phyloP scores from a whole-genome alignment of 2,329 filamentous ascomycete species.

The Beauveria australis region DNA sequence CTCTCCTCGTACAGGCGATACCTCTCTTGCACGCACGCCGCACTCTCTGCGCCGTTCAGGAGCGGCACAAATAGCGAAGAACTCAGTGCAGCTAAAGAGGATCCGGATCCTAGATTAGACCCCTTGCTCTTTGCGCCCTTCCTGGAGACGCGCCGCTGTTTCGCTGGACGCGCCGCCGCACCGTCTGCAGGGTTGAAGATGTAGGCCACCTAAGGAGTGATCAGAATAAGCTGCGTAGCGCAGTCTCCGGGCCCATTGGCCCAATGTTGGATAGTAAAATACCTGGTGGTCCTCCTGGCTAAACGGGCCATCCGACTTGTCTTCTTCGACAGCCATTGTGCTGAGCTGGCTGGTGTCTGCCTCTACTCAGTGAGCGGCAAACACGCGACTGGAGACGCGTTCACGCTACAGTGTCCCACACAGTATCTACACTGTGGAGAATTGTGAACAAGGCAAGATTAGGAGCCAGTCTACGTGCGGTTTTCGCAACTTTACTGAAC shows the following conservation, averaged over 20 bases:
- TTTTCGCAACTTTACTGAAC: too few species aligned
- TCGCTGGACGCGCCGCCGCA: conserved; percentile 37
- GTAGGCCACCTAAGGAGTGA: conserved; percentile 45
- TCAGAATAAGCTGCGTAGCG: conserved; percentile 14
- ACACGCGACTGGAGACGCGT: conserved; percentile 8
- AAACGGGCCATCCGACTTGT: conserved; percentile 18
- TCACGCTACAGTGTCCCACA: conserved; percentile 2
- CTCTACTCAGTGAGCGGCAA: not conserved
- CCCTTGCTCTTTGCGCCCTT: conserved; percentile 28
- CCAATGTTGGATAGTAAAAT: not conserved
- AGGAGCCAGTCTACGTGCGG: too few species aligned
- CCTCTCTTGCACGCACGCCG: conserved; percentile 42
- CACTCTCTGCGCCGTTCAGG: conserved; percentile 45
- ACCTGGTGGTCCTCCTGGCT: conserved; percentile 40
- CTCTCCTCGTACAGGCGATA: conserved; percentile 51
- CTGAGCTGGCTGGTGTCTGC: not conserved
- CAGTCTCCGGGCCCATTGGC: not conserved
- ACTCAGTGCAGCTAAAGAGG: conserved; percentile 2
- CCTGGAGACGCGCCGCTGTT: conserved; percentile 47
- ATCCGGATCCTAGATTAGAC: not conserved
- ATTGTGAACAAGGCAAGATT: not conserved
- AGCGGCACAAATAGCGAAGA: conserved; percentile 40
- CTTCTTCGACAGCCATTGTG: conserved; percentile 12
- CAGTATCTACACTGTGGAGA: conserved; percentile 3
- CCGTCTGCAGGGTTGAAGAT: conserved; percentile 48